These are phyloP conservation scores for Coemansia umbellata DNA, from an alignment of 192 early-diverging fungal species.

Conservation along the genomic window DNA sequence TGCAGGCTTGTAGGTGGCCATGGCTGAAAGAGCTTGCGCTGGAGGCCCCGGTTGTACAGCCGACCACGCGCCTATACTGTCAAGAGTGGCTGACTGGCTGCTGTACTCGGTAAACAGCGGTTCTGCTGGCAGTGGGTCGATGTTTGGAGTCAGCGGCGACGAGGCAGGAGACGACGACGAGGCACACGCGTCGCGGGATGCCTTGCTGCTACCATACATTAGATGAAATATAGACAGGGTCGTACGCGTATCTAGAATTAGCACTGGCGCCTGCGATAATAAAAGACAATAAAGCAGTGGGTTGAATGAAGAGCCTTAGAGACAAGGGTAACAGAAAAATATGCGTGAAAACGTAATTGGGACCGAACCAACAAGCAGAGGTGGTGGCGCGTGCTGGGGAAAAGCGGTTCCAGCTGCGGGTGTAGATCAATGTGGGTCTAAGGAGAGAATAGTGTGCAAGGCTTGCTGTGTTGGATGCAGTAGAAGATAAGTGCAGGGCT, in stretches of 20 bases:
- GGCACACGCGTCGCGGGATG: slow-evolving; percentile 26
- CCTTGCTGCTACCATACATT: slow-evolving; percentile 28
- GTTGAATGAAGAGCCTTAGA: too few relatives aligned
- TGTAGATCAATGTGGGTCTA: slow-evolving; percentile 5
- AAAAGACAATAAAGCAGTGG: neutral
- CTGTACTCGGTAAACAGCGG: slow-evolving; percentile 18
- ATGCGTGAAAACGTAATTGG: slow-evolving; percentile 1
- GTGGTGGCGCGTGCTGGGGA: slow-evolving; percentile 3
- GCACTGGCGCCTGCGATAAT: too few relatives aligned
- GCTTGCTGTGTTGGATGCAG: slow-evolving; percentile 1
- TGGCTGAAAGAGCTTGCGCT: slow-evolving; percentile 4
- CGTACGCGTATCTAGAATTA: neutral
- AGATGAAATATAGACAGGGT: neutral
- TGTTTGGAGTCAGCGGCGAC: slow-evolving; percentile 34
- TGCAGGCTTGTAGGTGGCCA: neutral
- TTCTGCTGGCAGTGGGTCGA: slow-evolving; percentile 21
- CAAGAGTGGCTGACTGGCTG: slow-evolving; percentile 27
- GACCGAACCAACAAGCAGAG: neutral
- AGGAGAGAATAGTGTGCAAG: neutral
- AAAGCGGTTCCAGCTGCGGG: neutral
- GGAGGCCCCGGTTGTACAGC: slow-evolving; percentile 24
- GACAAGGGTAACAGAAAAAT: neutral
- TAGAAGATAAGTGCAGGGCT: slow-evolving; percentile 1
- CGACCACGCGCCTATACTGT: slow-evolving; percentile 45
- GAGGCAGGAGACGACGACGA: slow-evolving; percentile 32